Evolutionary conservation across 2,329 filamentous ascomycete species (phyloP).

Genomic region (Aspergillus intermedius): DNA sequence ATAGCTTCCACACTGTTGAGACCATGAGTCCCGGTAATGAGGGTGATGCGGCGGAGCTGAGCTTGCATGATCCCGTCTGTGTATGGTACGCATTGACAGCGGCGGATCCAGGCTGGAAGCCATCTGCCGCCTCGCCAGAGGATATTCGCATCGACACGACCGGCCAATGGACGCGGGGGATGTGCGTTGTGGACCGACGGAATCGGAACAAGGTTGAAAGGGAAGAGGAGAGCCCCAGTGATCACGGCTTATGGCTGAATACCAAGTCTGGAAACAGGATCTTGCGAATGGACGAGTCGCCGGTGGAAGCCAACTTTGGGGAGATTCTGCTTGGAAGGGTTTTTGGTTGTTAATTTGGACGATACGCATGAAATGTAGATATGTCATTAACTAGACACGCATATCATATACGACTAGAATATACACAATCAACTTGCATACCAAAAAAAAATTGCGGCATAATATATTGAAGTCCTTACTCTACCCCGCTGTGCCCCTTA

Average conservation of each 20-base stretch:
- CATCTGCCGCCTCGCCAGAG: constrained; percentile 53
- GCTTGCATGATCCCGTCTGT: constrained; percentile 70
- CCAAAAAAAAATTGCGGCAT: too few species aligned
- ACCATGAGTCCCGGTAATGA: constrained; percentile 51
- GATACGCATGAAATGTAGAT: not conserved
- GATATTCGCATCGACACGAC: constrained; percentile 85
- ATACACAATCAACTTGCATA: not conserved
- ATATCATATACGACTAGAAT: constrained; percentile 1
- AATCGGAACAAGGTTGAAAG: constrained; percentile 38
- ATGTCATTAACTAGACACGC: not conserved
- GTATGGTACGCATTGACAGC: constrained; percentile 68
- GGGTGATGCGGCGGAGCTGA: constrained; percentile 50
- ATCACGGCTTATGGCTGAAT: constrained; percentile 72
- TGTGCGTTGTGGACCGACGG: constrained; percentile 77
- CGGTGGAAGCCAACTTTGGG: constrained; percentile 62
- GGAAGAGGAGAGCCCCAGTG: constrained; percentile 58
- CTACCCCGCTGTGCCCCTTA: too few species aligned
- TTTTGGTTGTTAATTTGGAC: constrained; percentile 44
- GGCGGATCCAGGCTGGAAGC: constrained; percentile 30
- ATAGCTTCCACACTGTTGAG: constrained; percentile 63
- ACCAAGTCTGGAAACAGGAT: constrained; percentile 70
- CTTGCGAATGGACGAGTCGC: constrained; percentile 62
- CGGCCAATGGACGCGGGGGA: constrained; percentile 91
- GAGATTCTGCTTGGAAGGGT: constrained; percentile 59
- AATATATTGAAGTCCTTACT: too few species aligned